Conservation (phyloP, 2,329 filamentous ascomycete genomes). For the Scedosporium aurantiacum region DNA sequence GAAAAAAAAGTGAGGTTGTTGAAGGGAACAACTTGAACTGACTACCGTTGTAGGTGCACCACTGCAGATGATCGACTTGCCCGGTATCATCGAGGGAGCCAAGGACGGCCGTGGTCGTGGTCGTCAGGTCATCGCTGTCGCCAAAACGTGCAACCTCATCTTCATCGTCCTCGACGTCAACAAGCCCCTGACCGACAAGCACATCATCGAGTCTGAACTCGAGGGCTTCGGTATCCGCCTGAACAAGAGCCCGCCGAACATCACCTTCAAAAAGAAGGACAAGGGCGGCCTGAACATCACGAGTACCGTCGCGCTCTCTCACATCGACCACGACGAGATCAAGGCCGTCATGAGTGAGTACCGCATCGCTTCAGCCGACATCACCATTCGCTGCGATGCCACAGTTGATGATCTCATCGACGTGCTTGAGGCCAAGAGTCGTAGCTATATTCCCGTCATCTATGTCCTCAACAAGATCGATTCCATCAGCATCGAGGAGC, state of each 20-base stretch:
- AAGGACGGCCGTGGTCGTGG: constrained; percentile 97
- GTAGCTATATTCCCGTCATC: constrained; percentile 96
- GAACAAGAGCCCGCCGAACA: constrained; percentile 95
- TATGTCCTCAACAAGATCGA: constrained; percentile 99
- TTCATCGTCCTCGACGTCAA: constrained; percentile 98
- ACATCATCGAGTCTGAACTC: constrained; percentile 85
- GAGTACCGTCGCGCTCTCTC: constrained; percentile 80
- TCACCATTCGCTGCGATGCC: constrained; percentile 94
- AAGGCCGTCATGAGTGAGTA: constrained; percentile 97
- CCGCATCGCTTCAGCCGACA: constrained; percentile 90
- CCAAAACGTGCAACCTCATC: constrained; percentile 96
- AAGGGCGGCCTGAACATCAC: constrained; percentile 95
- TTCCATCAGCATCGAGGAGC: constrained; percentile 91
- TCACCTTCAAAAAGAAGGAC: constrained; percentile 99
- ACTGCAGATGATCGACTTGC: constrained; percentile 95
- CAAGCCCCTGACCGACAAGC: constrained; percentile 94
- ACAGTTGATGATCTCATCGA: constrained; percentile 97
- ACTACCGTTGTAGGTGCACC: constrained; percentile 52
- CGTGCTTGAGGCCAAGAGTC: constrained; percentile 82
- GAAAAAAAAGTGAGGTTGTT: no score
- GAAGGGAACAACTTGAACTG: background rate
- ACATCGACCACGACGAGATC: constrained; percentile 94
- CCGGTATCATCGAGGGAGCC: constrained; percentile 96
- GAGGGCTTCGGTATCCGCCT: constrained; percentile 96
- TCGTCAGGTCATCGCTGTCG: constrained; percentile 95